phyloP scores from a whole-genome alignment of 176 grass and related monocot species.

The Oryza rufipogon region DNA sequence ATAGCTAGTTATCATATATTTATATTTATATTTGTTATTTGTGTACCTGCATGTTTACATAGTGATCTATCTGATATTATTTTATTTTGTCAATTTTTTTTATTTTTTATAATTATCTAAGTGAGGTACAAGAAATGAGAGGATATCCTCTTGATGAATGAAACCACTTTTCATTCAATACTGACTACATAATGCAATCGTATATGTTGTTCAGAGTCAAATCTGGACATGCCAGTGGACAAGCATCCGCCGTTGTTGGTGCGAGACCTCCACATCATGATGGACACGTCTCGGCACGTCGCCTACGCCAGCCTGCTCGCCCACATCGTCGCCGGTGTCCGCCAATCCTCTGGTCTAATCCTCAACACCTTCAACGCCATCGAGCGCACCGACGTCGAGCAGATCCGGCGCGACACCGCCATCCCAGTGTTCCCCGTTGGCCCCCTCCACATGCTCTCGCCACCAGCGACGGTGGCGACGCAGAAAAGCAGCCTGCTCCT shows the following conservation, averaged over 20 bases:
- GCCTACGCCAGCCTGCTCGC: background rate
- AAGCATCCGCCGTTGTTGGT: background rate
- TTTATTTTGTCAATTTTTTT: too few relatives aligned
- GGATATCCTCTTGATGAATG: too few relatives aligned
- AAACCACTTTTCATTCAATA: background rate
- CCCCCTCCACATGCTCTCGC: constrained; percentile 16
- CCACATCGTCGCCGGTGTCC: background rate
- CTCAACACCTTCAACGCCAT: constrained; percentile 5
- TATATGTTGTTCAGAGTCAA: background rate
- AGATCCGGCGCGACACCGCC: background rate
- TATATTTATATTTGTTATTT: too few relatives aligned
- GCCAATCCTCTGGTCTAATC: background rate
- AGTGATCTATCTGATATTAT: too few relatives aligned
- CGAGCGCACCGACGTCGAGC: background rate
- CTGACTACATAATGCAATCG: background rate
- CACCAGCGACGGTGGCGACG: background rate
- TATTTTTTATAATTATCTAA: too few relatives aligned
- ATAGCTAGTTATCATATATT: too few relatives aligned
- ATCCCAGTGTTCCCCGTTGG: constrained; percentile 28
- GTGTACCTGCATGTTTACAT: too few relatives aligned
- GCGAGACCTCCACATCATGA: background rate
- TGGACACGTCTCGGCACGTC: background rate
- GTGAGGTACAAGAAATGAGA: too few relatives aligned
- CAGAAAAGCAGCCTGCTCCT: background rate
- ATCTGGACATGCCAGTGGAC: background rate